These are phyloP conservation scores for Macrolepiota dolichaula DNA, from an alignment of 768 basidiomycete species.

Conservation along the genomic window DNA sequence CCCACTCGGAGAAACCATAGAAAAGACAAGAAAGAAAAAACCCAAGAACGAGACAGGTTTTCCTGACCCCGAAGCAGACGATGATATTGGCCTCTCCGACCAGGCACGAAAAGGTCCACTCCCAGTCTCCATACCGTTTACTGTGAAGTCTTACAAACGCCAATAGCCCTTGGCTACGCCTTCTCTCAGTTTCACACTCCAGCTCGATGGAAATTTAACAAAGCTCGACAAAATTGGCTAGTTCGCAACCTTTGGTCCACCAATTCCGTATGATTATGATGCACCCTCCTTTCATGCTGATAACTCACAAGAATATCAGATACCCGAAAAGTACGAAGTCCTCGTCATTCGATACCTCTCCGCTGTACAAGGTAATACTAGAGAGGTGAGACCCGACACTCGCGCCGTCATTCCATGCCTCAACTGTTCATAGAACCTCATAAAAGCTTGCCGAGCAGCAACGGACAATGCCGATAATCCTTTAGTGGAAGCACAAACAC, in stretches of 20 bases:
- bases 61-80: slow-evolving; percentile 38
- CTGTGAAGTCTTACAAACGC: not conserved
- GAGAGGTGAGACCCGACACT: slow-evolving; percentile 30
- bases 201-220: slow-evolving; percentile 68
- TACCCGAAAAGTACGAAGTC: slow-evolving; percentile 47
- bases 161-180: slow-evolving; percentile 47
- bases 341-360: slow-evolving; percentile 44
- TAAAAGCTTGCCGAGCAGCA: not conserved
- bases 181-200: slow-evolving; percentile 48
- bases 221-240: slow-evolving; percentile 73
- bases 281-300: not conserved
- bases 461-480: not conserved
- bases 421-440: not conserved
- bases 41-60: slow-evolving; percentile 42
- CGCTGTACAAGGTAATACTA: slow-evolving; percentile 44
- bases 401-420: not conserved
- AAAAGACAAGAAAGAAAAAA: slow-evolving; percentile 26
- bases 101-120: slow-evolving; percentile 39
- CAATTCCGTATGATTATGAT: slow-evolving; percentile 31
- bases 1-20: not conserved
- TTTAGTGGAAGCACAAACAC: not conserved
- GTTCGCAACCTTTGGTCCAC: slow-evolving; percentile 62
- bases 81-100: slow-evolving; percentile 20
- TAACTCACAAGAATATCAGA: slow-evolving; percentile 26
- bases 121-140: not conserved